A percentile compares a stretch with the other conserved stretches of the same genome.
These are phyloP conservation scores for Nyctanthes arbortristis DNA, from an alignment of 257 asterid genomes.

Conservation along the genomic window DNA sequence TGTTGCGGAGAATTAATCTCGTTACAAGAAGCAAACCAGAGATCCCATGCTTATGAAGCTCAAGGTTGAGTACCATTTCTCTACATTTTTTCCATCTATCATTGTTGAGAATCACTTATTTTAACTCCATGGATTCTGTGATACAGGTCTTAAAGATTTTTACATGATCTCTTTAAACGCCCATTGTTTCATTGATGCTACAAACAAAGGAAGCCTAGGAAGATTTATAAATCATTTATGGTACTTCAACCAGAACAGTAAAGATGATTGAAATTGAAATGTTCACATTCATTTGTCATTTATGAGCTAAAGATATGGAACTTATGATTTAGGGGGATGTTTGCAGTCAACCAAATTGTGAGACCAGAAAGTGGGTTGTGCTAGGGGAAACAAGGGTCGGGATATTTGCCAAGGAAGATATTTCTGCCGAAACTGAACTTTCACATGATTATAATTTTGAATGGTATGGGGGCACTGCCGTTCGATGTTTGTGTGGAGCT, in stretches of 20 bases:
- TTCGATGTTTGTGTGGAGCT: slow-evolving; percentile 96
- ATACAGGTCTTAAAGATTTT: slow-evolving; percentile 72
- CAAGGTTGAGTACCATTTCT: slow-evolving; percentile 51
- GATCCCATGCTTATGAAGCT: slow-evolving; percentile 75
- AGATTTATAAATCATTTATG: slow-evolving; percentile 94
- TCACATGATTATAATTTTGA: slow-evolving; percentile 82
- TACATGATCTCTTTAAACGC: slow-evolving; percentile 76
- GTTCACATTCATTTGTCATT: slow-evolving; percentile 5
- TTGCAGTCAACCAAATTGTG: slow-evolving; percentile 89
- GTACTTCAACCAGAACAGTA: slow-evolving; percentile 39
- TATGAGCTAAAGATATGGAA: slow-evolving; percentile 16
- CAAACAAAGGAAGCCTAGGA: slow-evolving; percentile 82
- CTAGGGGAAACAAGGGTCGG: slow-evolving; percentile 90
- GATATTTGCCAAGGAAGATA: slow-evolving; percentile 74
- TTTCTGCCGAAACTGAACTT: slow-evolving; percentile 67
- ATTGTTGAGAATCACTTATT: slow-evolving; percentile 23
- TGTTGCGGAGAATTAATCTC: slow-evolving; percentile 92
- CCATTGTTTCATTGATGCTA: slow-evolving; percentile 73
- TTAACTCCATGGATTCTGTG: slow-evolving; percentile 24
- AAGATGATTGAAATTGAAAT: slow-evolving; percentile 21
- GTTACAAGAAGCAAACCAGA: slow-evolving; percentile 60
- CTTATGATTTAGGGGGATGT: slow-evolving; percentile 19
- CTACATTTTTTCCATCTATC: slow-evolving; percentile 16
- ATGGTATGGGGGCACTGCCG: slow-evolving; percentile 93
- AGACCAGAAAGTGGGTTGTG: slow-evolving; percentile 95